Conservation (phyloP, 768 basidiomycete genomes). For the Rubroboletus pulcherrimus region DNA sequence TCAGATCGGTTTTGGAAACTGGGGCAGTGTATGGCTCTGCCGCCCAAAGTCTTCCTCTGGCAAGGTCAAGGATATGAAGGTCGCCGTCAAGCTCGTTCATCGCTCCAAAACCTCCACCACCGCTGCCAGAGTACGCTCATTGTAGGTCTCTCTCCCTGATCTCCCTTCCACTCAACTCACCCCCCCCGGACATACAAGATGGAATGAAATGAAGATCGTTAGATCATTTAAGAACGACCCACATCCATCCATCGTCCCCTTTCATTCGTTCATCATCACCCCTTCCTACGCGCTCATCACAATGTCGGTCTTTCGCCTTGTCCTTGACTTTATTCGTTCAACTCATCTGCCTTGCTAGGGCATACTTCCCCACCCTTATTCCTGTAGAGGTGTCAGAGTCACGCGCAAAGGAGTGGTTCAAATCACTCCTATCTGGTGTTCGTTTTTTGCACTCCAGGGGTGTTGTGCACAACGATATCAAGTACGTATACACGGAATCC, state of each 20-base stretch:
- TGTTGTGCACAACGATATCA: slow-evolving; percentile 92
- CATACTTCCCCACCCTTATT: slow-evolving; percentile 78
- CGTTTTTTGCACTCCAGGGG: slow-evolving; percentile 81
- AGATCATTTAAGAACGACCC: slow-evolving; percentile 77
- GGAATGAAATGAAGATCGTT: slow-evolving; percentile 98
- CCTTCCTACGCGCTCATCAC: slow-evolving; percentile 87
- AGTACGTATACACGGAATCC: slow-evolving; percentile 44
- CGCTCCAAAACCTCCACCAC: slow-evolving; percentile 77
- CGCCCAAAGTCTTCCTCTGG: slow-evolving; percentile 49
- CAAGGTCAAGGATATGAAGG: slow-evolving; percentile 46
- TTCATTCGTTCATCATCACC: slow-evolving; percentile 92
- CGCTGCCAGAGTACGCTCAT: slow-evolving; percentile 82
- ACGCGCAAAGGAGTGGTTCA: slow-evolving; percentile 79
- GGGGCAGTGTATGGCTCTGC: slow-evolving; percentile 89
- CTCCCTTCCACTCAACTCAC: slow-evolving; percentile 3
- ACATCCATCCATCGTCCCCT: slow-evolving; percentile 89
- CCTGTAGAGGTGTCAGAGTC: slow-evolving; percentile 84
- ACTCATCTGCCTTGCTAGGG: slow-evolving; percentile 46
- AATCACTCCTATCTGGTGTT: slow-evolving; percentile 74
- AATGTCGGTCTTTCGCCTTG: slow-evolving; percentile 56
- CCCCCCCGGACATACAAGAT: slow-evolving; percentile 41
- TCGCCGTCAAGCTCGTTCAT: slow-evolving; percentile 94
- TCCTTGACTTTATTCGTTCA: not conserved
- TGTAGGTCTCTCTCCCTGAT: slow-evolving; percentile 46
- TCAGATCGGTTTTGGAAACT: slow-evolving; percentile 90